Percentiles rank a stretch among this genome's conserved stretches.
phyloP scores from a whole-genome alignment of 257 asterid genomes.

The Pogostemon cablin region DNA sequence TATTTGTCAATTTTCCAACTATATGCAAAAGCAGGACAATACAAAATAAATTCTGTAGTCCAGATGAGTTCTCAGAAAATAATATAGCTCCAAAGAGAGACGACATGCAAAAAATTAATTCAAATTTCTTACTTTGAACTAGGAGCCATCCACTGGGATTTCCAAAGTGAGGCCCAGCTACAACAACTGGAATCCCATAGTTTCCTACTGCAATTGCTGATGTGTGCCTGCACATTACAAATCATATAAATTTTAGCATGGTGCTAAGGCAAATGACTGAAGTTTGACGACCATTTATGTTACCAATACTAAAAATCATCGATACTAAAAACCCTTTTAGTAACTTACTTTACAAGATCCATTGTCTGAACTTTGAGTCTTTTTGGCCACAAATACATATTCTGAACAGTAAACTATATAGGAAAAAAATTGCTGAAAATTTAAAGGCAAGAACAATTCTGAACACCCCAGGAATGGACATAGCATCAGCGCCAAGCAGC shows the following conservation, averaged over 20 bases:
- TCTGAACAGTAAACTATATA: constrained; percentile 48
- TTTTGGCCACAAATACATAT: constrained; percentile 98
- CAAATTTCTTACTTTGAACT: constrained; percentile 81
- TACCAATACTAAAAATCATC: too few species aligned
- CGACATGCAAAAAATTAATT: constrained; percentile 4
- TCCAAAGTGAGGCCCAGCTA: constrained; percentile 88
- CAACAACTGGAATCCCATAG: constrained; percentile 89
- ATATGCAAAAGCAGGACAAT: too few species aligned
- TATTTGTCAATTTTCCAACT: too few species aligned
- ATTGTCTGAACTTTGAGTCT: constrained; percentile 82
- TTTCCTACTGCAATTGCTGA: constrained; percentile 95
- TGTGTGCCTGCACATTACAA: constrained; percentile 35
- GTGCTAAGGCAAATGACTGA: not conserved
- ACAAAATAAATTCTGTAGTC: not conserved
- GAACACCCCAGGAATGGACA: constrained; percentile 95
- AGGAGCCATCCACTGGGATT: constrained; percentile 99
- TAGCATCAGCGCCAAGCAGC: constrained; percentile 90
- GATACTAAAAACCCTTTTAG: too few species aligned
- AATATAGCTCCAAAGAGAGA: not conserved
- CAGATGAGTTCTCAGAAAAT: not conserved
- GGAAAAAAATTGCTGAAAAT: too few species aligned
- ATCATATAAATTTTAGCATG: constrained; percentile 24
- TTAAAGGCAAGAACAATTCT: constrained; percentile 45
- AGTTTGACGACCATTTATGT: not conserved
- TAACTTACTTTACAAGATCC: constrained; percentile 83